Percentiles rank a stretch among this genome's conserved stretches.
Conservation (phyloP, 1,139 yeast genomes). For the Yamadazyma triangularis region DNA sequence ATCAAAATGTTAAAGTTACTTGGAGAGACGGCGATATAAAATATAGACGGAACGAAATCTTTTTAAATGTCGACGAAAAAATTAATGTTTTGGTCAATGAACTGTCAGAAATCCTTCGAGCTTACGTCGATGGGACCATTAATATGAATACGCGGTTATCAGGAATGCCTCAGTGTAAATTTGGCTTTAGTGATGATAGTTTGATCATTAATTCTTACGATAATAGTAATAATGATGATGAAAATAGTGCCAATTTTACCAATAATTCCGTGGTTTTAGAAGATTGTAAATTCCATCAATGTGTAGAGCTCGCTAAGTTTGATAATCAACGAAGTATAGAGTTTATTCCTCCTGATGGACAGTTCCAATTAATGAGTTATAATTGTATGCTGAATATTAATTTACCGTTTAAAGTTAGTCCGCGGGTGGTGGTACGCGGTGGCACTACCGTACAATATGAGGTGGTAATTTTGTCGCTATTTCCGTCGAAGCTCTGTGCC, state of each 20-base stretch:
- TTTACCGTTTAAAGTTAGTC: slow-evolving; percentile 70
- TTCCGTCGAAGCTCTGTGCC: slow-evolving; percentile 59
- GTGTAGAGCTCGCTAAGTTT: slow-evolving; percentile 78
- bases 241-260: slow-evolving; percentile 2
- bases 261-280: slow-evolving; percentile 48
- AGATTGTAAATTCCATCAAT: slow-evolving; percentile 87
- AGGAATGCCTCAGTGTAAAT: slow-evolving; percentile 68
- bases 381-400: slow-evolving; percentile 51
- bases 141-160: slow-evolving; percentile 68
- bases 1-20: too few species aligned
- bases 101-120: slow-evolving; percentile 57
- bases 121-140: slow-evolving; percentile 76
- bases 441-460: slow-evolving; percentile 49
- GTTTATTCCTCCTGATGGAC: slow-evolving; percentile 92
- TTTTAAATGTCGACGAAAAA: slow-evolving; percentile 71
- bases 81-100: slow-evolving; percentile 63
- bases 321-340: slow-evolving; percentile 78
- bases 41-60: slow-evolving; percentile 79
- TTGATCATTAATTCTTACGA: slow-evolving; percentile 14
- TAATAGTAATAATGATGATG: slow-evolving; percentile 5
- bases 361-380: slow-evolving; percentile 82
- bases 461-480: slow-evolving; percentile 58
- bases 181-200: slow-evolving; percentile 53
- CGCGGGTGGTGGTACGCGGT: slow-evolving; percentile 55
- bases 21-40: slow-evolving; percentile 76